phyloP scores from a whole-genome alignment of 139 green algal species.

The Volvox reticuliferus region DNA sequence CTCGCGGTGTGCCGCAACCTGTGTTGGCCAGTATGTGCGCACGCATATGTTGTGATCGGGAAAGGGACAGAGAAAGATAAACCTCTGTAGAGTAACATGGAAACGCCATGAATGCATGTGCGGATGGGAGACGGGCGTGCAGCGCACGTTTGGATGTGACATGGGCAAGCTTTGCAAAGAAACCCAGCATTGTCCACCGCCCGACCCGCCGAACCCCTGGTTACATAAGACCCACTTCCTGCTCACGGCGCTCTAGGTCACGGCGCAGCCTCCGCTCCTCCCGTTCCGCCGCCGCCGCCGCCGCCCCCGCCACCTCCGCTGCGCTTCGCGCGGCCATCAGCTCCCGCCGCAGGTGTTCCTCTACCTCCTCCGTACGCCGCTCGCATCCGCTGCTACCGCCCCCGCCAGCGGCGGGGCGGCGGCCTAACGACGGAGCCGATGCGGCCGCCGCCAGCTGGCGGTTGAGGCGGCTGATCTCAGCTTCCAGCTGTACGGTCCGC shows the following conservation, averaged over 20 bases:
- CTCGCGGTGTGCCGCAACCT: not conserved
- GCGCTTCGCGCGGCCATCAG: not conserved
- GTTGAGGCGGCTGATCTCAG: not conserved
- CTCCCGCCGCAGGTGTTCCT: not conserved
- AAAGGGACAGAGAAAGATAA: too few species aligned
- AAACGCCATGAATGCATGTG: too few species aligned
- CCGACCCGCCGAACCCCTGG: too few species aligned
- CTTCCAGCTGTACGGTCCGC: not conserved
- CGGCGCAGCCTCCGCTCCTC: slow-evolving; percentile 2
- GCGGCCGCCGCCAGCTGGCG: slow-evolving; percentile 7
- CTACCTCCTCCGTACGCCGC: not conserved
- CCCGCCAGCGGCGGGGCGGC: not conserved
- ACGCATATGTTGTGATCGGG: not conserved
- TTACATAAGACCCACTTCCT: not conserved
- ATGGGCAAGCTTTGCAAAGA: too few species aligned
- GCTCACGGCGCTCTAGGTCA: not conserved
- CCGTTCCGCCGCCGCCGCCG: not conserved
- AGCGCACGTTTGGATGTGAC: too few species aligned
- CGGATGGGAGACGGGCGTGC: too few species aligned
- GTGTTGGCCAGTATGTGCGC: too few species aligned
- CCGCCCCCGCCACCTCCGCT: not conserved
- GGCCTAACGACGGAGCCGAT: not conserved
- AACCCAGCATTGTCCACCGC: too few species aligned
- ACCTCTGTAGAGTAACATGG: too few species aligned
- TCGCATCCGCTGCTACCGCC: not conserved